phyloP scores from a whole-genome alignment of 352 stramenopile species.

The Blastocystis sp. region DNA sequence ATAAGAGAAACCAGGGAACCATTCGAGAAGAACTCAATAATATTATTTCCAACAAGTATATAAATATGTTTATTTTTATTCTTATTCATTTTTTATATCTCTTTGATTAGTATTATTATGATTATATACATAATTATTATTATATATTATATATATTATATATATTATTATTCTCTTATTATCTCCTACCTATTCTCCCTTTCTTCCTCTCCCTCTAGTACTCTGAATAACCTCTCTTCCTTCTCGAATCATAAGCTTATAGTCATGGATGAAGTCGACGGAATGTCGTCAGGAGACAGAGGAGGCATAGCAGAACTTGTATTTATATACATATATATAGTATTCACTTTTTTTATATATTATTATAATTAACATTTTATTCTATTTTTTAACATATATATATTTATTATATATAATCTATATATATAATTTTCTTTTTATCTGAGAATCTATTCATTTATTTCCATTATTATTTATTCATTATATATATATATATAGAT shows the following conservation, averaged over 20 bases:
- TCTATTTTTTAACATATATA: too few relatives aligned
- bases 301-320: conserved; percentile 84
- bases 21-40: conserved; percentile 68
- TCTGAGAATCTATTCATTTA: too few relatives aligned
- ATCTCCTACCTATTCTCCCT: not conserved
- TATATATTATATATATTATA: not conserved
- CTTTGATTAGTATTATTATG: too few relatives aligned
- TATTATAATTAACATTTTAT: too few relatives aligned
- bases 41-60: conserved; percentile 40
- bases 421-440: too few relatives aligned
- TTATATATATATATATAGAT: too few relatives aligned
- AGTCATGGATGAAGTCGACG: conserved; percentile 98
- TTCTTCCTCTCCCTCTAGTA: conserved; percentile 3
- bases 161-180: too few relatives aligned
- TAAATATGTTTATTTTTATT: not conserved
- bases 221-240: not conserved
- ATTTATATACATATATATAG: too few relatives aligned
- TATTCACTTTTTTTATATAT: too few relatives aligned
- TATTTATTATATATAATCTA: too few relatives aligned
- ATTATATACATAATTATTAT: too few relatives aligned
- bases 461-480: too few relatives aligned
- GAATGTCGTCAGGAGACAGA: conserved; percentile 83
- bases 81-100: not conserved
- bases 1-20: conserved; percentile 85
- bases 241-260: conserved; percentile 62